A percentile compares a stretch with the other conserved stretches of the same genome.
Evolutionary conservation across 1,284 basidiomycete genomes (phyloP).

Genomic region (Trichosporon ovoides): DNA sequence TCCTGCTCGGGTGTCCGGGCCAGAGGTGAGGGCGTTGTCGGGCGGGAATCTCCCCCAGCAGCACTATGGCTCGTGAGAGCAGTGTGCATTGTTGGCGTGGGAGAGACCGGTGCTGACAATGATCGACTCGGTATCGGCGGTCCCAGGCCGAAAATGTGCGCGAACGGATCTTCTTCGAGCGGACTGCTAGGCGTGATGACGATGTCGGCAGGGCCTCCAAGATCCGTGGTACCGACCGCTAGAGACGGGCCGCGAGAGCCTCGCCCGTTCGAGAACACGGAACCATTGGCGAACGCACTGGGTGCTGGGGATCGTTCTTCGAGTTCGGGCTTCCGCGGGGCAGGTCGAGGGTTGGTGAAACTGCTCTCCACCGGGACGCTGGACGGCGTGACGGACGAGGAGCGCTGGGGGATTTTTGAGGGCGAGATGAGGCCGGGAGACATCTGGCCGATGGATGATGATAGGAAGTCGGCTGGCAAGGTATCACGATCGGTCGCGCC

Average conservation of each 20-base stretch:
- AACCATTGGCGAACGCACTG: slow-evolving; percentile 14
- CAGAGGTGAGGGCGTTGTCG: background rate
- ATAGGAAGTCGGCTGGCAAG: slow-evolving; percentile 4
- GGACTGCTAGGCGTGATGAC: slow-evolving; percentile 43
- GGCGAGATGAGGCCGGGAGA: slow-evolving; percentile 10
- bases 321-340: background rate
- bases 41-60: slow-evolving; percentile 2
- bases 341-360: background rate
- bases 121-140: slow-evolving; percentile 1
- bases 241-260: background rate
- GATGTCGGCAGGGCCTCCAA: slow-evolving; percentile 27
- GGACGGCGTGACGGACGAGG: slow-evolving; percentile 13
- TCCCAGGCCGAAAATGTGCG: slow-evolving; percentile 7
- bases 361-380: background rate
- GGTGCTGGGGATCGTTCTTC: slow-evolving; percentile 6
- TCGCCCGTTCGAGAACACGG: slow-evolving; percentile 1
- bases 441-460: background rate
- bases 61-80: slow-evolving; percentile 7
- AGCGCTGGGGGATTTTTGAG: slow-evolving; percentile 15
- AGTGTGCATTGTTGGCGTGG: background rate
- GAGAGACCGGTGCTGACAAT: slow-evolving; percentile 22
- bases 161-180: slow-evolving; percentile 13
- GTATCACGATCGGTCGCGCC: slow-evolving; percentile 22
- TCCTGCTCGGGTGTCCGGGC: background rate
- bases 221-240: background rate